Base-by-base conservation (phyloP, 768 basidiomycete genomes). In the Mycena belliarum region DNA sequence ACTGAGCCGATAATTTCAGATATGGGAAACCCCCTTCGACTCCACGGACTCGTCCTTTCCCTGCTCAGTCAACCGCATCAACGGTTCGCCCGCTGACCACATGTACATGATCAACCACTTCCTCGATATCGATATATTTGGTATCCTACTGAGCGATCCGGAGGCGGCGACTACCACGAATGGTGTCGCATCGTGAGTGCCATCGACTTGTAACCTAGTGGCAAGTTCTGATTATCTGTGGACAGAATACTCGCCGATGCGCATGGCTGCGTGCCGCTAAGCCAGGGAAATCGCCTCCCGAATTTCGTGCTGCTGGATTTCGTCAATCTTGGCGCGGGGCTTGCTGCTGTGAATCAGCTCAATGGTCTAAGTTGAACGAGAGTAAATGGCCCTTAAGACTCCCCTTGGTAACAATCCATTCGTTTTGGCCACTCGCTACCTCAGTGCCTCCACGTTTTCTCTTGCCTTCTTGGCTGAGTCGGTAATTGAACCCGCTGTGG, bases 31-130 rank as follows among this genome's bases (percentile, higher is more conserved):
- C 16, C 75, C 72, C 5, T 76, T 74, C 63, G 63, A 59, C 55
- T 51, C 61, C 8, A 76, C 74, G 18, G 64, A 76, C 59, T 3
- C 68, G 10, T 60, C 57, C 6, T 75, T 76, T 67, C 75, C 75
- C 25, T 76, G 75, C 64, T 65, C 62, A 32, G 74, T 76, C 41
- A 67, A 76, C 63, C 72, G 75, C 43, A 76, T 70, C 42, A 52
- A 52, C 14, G 73, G 74, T 16, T 43, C 64, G 15, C 65, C 67
- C 6, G 60, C 48, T 29, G 72, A 75, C 52, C 75, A 76, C 55
- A 70, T 76, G 70, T 72, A 73, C 66, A 68, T 75, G 68, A 68
- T 76, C 59, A 76, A 76, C 64, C 75, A 76, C 60, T 72, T 66
- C 24, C 66, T 76, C 41, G 68, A 75, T 65, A 65, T 63, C 51